Conservation (phyloP, 1,139 yeast genomes). For the Sugiyamaella neomexicana region DNA sequence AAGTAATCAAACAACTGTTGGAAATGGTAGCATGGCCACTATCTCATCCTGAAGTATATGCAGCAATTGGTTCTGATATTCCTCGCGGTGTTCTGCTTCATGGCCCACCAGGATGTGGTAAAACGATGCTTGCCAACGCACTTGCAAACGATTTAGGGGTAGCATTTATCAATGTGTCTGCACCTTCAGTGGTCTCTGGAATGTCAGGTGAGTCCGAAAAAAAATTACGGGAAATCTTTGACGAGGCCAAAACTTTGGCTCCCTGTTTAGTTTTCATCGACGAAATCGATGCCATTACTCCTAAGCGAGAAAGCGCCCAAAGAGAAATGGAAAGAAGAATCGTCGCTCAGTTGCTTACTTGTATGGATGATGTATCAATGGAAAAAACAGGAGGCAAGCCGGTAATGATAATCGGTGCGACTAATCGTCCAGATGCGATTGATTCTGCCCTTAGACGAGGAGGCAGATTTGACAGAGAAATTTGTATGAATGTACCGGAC, state of each 20-base stretch:
- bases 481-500: constrained; percentile 88
- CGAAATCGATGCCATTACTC: constrained; percentile 97
- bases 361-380: constrained; percentile 87
- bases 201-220: constrained; percentile 99
- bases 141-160: constrained; percentile 93
- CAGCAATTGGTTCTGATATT: constrained; percentile 88
- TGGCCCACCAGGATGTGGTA: constrained; percentile 99
- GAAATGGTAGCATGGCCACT: constrained; percentile 91
- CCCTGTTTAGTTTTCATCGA: constrained; percentile 93
- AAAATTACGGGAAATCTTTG: constrained; percentile 87
- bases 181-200: constrained; percentile 97
- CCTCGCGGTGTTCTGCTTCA: constrained; percentile 94
- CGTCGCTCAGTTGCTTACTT: constrained; percentile 89
- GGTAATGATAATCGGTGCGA: constrained; percentile 94
- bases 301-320: constrained; percentile 97
- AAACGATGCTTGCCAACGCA: constrained; percentile 93
- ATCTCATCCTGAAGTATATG: constrained; percentile 87
- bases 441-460: constrained; percentile 85
- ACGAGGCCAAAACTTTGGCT: constrained; percentile 85
- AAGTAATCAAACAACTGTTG: constrained; percentile 77
- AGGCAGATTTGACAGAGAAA: constrained; percentile 95
- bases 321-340: constrained; percentile 98
- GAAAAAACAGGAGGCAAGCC: constrained; percentile 92
- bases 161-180: constrained; percentile 87
- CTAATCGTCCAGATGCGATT: constrained; percentile 93